Evolutionary conservation across 1,139 yeast species (phyloP).

Genomic region (Debaryomyces fabryi): DNA sequence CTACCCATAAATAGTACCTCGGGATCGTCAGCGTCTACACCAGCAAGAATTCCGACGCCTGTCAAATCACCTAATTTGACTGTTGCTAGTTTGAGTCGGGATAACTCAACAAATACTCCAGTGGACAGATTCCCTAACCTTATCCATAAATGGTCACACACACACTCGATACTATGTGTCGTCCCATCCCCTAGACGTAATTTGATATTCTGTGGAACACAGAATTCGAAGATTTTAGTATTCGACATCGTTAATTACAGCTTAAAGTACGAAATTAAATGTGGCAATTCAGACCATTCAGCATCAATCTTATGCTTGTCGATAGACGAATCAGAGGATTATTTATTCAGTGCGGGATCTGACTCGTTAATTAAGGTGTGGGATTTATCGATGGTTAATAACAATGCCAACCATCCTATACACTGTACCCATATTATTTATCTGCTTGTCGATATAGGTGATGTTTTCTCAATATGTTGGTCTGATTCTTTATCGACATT

Average conservation of each 20-base stretch:
- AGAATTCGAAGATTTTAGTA: constrained; percentile 78
- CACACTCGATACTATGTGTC: constrained; percentile 76
- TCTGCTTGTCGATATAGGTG: constrained; percentile 88
- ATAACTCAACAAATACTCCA: not conserved
- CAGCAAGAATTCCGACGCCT: constrained; percentile 22
- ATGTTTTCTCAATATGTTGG: constrained; percentile 83
- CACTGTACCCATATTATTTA: constrained; percentile 67
- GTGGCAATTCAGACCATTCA: constrained; percentile 54
- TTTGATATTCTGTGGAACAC: constrained; percentile 88
- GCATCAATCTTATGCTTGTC: constrained; percentile 75
- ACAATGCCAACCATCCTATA: constrained; percentile 20
- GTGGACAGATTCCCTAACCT: constrained; percentile 22
- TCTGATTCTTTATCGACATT: constrained; percentile 60
- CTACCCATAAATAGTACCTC: constrained; percentile 34
- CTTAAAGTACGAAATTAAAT: constrained; percentile 38
- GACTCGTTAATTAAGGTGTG: constrained; percentile 89
- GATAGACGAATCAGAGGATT: constrained; percentile 58
- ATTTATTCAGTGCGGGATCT: constrained; percentile 82
- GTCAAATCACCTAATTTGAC: constrained; percentile 22
- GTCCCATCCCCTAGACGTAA: constrained; percentile 62
- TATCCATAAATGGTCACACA: constrained; percentile 77
- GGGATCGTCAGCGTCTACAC: constrained; percentile 18
- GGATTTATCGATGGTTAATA: constrained; percentile 46
- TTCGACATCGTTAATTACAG: constrained; percentile 70
- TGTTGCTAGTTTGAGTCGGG: not conserved